These are phyloP conservation scores for Polyporus tsugae DNA, from an alignment of 1,284 basidiomycete species.

Conservation along the genomic window DNA sequence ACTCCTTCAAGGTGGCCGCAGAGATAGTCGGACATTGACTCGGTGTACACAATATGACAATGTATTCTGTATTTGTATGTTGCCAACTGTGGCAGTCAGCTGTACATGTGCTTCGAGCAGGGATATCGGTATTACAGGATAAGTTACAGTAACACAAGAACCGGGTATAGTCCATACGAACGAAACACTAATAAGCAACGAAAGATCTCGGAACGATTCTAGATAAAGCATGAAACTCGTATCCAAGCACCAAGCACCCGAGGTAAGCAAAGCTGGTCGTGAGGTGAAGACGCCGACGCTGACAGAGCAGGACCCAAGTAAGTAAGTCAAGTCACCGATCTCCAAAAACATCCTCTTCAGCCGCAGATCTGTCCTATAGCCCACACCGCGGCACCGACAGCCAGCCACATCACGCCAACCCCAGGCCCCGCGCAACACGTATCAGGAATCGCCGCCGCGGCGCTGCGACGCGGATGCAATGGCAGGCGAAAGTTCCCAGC, in stretches of 20 bases:
- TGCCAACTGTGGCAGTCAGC: too few species aligned
- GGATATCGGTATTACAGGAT: background rate
- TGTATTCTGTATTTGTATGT: background rate
- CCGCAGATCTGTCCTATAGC: background rate
- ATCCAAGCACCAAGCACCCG: background rate
- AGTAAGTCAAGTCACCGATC: background rate
- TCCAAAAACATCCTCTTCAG: background rate
- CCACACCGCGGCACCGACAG: background rate
- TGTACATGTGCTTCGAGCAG: too few species aligned
- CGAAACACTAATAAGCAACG: background rate
- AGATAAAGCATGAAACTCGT: background rate
- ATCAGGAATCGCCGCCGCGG: background rate
- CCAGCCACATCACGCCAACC: background rate
- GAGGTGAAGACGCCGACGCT: background rate
- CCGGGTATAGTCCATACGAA: background rate
- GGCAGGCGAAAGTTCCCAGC: background rate
- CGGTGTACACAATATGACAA: background rate
- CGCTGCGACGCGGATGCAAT: background rate
- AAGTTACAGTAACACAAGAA: background rate
- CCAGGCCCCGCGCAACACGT: background rate
- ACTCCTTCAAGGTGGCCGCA: too few species aligned
- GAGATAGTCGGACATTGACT: too few species aligned
- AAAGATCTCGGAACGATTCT: background rate
- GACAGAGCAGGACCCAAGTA: background rate
- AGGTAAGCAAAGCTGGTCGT: conserved; percentile 3